phyloP scores from a whole-genome alignment of 176 grass and related monocot species.

The Miscanthus lutarioriparius region DNA sequence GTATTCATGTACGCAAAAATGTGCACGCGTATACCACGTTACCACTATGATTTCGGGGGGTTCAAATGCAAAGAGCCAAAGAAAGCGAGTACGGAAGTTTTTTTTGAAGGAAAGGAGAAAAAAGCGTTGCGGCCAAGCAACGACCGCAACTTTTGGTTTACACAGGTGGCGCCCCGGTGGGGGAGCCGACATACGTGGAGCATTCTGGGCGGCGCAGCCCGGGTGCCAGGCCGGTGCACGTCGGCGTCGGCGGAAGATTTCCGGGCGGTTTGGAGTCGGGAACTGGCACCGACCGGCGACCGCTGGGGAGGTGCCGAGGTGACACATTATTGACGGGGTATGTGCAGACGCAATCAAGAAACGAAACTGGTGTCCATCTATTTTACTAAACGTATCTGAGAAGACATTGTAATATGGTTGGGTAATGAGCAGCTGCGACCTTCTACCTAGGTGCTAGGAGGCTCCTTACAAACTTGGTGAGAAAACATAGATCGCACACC shows the following conservation, averaged over 20 bases:
- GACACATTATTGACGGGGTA: neutral
- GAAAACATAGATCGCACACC: too few relatives aligned
- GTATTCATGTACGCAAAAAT: too few relatives aligned
- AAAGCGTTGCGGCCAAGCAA: neutral
- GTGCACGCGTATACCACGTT: too few relatives aligned
- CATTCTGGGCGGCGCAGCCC: constrained; percentile 3
- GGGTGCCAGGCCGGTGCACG: constrained; percentile 27
- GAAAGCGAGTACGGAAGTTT: neutral
- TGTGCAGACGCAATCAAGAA: too few relatives aligned
- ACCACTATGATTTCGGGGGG: too few relatives aligned
- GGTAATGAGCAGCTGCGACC: too few relatives aligned
- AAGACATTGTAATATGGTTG: too few relatives aligned
- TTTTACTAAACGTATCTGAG: too few relatives aligned
- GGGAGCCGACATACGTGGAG: neutral
- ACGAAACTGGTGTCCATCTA: too few relatives aligned
- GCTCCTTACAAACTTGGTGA: too few relatives aligned
- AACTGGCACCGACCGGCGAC: neutral
- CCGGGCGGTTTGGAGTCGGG: neutral
- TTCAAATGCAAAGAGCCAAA: neutral
- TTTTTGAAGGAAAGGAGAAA: neutral
- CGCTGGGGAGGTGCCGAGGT: neutral
- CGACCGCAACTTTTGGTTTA: neutral
- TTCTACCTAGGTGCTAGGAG: too few relatives aligned
- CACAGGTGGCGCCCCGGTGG: neutral
- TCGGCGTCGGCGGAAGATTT: constrained; percentile 6